Base-by-base conservation (phyloP, 345 rosid species). In the Sonneratia alba region DNA sequence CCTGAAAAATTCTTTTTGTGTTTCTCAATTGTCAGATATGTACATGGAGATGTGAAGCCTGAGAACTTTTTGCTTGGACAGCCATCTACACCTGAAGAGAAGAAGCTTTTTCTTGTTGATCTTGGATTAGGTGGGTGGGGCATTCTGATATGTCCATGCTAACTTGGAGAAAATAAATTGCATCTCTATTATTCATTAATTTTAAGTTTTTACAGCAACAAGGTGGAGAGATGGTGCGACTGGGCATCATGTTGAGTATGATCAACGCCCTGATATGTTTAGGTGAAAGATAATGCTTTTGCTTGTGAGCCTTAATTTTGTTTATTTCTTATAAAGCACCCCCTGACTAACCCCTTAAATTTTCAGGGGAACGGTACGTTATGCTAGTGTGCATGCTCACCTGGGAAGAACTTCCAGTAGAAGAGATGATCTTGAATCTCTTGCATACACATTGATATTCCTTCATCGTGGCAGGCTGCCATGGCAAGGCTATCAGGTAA, bases 401-500 rank as follows among this genome's bases (percentile, higher is more conserved):
- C 78, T 95, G 77, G 99, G 99, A 74, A 89, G 99, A 83, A 90
- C 97, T 76, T 90, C 97, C 66, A 95, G 98, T 77, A 89, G 98
- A 80, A 89, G 99, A 79, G 99, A 95, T 83, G 98, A 95, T 82
- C 93, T 95, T 45, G 98, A 95, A 82, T 92, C 98, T 40, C 93
- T 95, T 83, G 98, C 98, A 65, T 95, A 95, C 73, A 95, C 98
- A 3, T 88, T 95, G 51, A 88, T 95, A 75, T 95, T 95, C 72
- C 91, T 95, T 64, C 96, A 89, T 73, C 87, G 90, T 63, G 99
- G 98, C 65, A 89, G 99, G 76, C 88, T 95, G 78, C 99, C 99
- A 13, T 95, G 99, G 99, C 99, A 95, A 81, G 99, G 99, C 57
- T 95, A 89, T 85, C 96, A 92, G 97, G 99, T 90, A 76, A 22